Evolutionary conservation across 768 basidiomycete species (phyloP).

Genomic region (Tylopilus cervinicoccineus): DNA sequence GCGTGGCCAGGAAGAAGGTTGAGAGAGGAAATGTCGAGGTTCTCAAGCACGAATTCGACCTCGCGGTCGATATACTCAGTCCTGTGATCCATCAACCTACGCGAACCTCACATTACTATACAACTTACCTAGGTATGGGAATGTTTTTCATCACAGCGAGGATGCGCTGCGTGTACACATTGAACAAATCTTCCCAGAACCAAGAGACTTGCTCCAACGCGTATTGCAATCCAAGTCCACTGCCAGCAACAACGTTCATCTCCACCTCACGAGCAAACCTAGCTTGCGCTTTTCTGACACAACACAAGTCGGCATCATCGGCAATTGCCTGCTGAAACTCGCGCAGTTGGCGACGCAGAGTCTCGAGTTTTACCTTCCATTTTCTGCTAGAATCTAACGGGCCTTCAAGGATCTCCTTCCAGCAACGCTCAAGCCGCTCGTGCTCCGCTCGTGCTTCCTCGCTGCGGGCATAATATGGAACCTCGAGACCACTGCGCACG

Average conservation of each 20-base stretch:
- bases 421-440: constrained; percentile 45
- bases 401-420: constrained; percentile 45
- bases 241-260: constrained; percentile 36
- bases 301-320: constrained; percentile 47
- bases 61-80: constrained; percentile 69
- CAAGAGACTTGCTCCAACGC: constrained; percentile 61
- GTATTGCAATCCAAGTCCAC: constrained; percentile 42
- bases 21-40: constrained; percentile 65
- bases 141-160: constrained; percentile 51
- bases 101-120: background rate
- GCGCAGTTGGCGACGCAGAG: constrained; percentile 41
- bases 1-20: constrained; percentile 65
- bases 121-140: constrained; percentile 62
- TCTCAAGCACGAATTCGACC: constrained; percentile 71
- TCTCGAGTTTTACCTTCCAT: constrained; percentile 50
- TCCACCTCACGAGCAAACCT: constrained; percentile 49
- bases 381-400: constrained; percentile 40
- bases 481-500: constrained; percentile 43
- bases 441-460: constrained; percentile 41
- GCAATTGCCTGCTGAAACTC: constrained; percentile 44
- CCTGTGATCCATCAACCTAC: constrained; percentile 31
- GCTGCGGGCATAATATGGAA: constrained; percentile 49
- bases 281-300: constrained; percentile 44
- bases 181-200: constrained; percentile 81
- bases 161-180: constrained; percentile 67